A percentile compares a stretch with the other conserved stretches of the same genome.
These are phyloP conservation scores for Voacanga thouarsii DNA, from an alignment of 257 asterid genomes.

Conservation along the genomic window DNA sequence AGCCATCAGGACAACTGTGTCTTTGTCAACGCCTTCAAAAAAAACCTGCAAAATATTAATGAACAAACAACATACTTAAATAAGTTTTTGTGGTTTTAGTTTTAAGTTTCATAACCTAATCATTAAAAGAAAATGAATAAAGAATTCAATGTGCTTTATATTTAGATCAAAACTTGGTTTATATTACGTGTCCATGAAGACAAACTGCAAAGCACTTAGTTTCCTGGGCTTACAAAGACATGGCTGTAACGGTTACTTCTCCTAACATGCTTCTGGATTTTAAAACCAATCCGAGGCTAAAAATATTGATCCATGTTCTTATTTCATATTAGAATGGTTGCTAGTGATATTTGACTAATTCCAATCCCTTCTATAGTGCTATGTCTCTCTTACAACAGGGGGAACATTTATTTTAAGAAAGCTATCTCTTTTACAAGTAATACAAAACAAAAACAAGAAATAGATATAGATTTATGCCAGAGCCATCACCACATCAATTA, in stretches of 20 bases:
- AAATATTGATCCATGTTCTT: not conserved
- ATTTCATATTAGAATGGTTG: not conserved
- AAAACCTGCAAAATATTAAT: conserved; percentile 34
- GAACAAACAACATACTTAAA: not conserved
- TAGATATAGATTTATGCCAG: not conserved
- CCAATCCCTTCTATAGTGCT: not conserved
- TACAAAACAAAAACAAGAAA: no score
- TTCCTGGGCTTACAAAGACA: not conserved
- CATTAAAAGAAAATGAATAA: not conserved
- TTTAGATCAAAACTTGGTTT: not conserved
- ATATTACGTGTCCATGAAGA: not conserved
- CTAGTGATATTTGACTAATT: not conserved
- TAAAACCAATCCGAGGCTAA: not conserved
- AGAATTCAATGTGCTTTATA: not conserved
- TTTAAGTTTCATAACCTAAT: not conserved
- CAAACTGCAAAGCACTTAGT: not conserved
- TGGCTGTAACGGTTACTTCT: not conserved
- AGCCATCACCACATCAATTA: no score
- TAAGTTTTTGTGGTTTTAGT: not conserved
- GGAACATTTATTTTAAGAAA: not conserved
- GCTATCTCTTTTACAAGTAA: not conserved
- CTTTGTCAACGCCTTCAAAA: conserved; percentile 44
- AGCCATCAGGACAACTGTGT: conserved; percentile 53
- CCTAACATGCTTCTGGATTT: not conserved
- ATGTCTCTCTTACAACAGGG: not conserved